Conservation (phyloP, 2,329 filamentous ascomycete genomes). For the Alternaria postmessia region DNA sequence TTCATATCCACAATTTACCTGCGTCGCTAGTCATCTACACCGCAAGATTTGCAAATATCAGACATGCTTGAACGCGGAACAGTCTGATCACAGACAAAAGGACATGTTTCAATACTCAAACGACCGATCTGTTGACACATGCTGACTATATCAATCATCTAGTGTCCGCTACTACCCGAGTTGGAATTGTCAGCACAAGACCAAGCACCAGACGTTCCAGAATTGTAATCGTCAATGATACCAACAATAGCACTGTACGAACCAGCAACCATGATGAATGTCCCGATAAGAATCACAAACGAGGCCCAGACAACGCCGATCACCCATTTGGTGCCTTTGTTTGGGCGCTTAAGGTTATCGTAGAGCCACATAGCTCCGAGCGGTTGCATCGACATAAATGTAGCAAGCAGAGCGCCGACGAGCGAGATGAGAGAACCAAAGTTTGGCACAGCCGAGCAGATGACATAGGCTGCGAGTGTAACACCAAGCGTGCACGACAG, state of each 20-base stretch:
- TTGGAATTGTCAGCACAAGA: conserved; percentile 13
- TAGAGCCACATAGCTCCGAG: conserved; percentile 14
- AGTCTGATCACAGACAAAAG: not conserved
- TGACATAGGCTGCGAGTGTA: conserved; percentile 7
- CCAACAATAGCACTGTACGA: conserved; percentile 10
- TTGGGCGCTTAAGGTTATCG: conserved; percentile 1
- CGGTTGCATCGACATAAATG: conserved; percentile 10
- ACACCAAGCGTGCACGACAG: conserved; percentile 6
- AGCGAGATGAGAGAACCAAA: conserved; percentile 14
- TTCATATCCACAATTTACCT: too few species aligned
- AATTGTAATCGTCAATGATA: conserved; percentile 11
- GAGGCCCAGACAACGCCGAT: not conserved
- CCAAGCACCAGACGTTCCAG: conserved; percentile 8
- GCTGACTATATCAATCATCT: not conserved
- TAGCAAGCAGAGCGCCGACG: conserved; percentile 11
- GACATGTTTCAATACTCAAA: not conserved
- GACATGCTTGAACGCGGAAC: too few species aligned
- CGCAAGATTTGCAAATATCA: too few species aligned
- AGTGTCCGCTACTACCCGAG: not conserved
- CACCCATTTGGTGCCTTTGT: not conserved
- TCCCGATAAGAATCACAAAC: not conserved
- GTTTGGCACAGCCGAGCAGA: conserved; percentile 10
- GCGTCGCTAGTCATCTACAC: too few species aligned
- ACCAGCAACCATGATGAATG: conserved; percentile 13
- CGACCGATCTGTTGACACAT: not conserved